Evolutionary conservation across 495 filamentous ascomycete genomes (phyloP).

Genomic region (Aspergillus diversus): DNA sequence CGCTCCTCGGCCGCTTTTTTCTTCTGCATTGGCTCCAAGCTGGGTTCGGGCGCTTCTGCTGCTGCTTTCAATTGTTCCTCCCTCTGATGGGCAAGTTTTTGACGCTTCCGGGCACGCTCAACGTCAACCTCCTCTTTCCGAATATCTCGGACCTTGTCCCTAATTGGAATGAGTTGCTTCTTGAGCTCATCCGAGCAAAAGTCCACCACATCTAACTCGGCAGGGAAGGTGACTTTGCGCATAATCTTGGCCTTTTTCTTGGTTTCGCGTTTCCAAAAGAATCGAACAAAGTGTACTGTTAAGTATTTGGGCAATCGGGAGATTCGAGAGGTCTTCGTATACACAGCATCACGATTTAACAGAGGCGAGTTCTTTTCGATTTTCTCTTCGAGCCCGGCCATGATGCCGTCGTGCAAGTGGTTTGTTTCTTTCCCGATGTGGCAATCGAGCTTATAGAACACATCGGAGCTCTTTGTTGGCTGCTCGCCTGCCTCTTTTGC

Average conservation of each 20-base stretch:
- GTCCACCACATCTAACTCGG: constrained; percentile 89
- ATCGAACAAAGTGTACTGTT: constrained; percentile 95
- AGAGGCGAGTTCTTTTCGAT: constrained; percentile 84
- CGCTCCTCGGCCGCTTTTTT: constrained; percentile 55
- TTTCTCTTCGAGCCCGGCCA: constrained; percentile 80
- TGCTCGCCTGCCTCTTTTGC: constrained; percentile 78
- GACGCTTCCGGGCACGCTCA: constrained; percentile 69
- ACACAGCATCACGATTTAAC: constrained; percentile 76
- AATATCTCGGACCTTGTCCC: constrained; percentile 94
- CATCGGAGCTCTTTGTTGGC: constrained; percentile 64
- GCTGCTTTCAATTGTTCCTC: constrained; percentile 57
- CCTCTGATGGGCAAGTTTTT: constrained; percentile 27
- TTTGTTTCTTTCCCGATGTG: constrained; percentile 87
- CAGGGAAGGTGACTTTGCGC: constrained; percentile 95
- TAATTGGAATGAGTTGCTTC: constrained; percentile 80
- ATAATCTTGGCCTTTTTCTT: constrained; percentile 99
- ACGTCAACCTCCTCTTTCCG: constrained; percentile 93
- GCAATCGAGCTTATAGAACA: constrained; percentile 92
- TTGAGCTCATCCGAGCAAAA: constrained; percentile 91
- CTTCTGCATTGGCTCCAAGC: constrained; percentile 52
- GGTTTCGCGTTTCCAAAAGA: constrained; percentile 93
- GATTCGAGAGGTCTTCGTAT: constrained; percentile 89
- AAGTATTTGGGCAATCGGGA: constrained; percentile 91
- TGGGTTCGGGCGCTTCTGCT: constrained; percentile 36
- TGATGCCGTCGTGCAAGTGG: constrained; percentile 85